Base-by-base conservation (phyloP, 2,329 filamentous ascomycete species). In the Aspergillus hortae region DNA sequence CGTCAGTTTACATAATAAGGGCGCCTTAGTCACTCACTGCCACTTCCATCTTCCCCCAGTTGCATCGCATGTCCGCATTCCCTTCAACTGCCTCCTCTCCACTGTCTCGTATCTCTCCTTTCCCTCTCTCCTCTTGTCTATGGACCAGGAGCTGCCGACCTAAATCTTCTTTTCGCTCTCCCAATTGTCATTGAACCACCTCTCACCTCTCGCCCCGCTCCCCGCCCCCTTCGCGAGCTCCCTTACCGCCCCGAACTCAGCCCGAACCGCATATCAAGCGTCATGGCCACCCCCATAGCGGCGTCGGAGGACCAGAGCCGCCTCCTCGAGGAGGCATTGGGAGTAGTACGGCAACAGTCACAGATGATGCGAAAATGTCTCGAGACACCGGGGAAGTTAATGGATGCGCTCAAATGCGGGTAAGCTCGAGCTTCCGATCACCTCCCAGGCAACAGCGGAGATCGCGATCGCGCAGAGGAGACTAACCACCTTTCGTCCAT, bases 401-500 rank as follows among this genome's bases (percentile, higher is more conserved):
- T 99, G 94, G 94, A 99, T 80, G 94, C 94, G 65, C 84, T 99
- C 67, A 99, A 99, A 78, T 97, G 92, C 89, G 96, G 92, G 94
- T 97, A 83, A 66, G 88, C 79, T 60, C 33, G 45, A 48, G 43
- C 53, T 51, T 56, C 46, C 42, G 43, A 42, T 49, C 48, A 42
- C 46, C 44, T 47, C 51, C 57, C 48, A 68, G 64, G 61, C 62
- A 67, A 57, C 65, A 60, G 40, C 44, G 51, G 42, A 47, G 61
- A 38, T 6, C 17, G 52, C 54, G 51, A 44, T 40, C 38, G 41
- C 44, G 15, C 36, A 46, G 32, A 19, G 19, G 23, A 38, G 4
- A 36, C 47, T 53, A 43, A 53, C 46, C 12, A 35, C n/a, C 30
- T 35, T 11, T 4, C n/a, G 56, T 55, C 54, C 58, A 56, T 56